These are phyloP conservation scores for Asterella californica DNA, from an alignment of 225 moss, liverwort and hornwort species.

Conservation along the genomic window DNA sequence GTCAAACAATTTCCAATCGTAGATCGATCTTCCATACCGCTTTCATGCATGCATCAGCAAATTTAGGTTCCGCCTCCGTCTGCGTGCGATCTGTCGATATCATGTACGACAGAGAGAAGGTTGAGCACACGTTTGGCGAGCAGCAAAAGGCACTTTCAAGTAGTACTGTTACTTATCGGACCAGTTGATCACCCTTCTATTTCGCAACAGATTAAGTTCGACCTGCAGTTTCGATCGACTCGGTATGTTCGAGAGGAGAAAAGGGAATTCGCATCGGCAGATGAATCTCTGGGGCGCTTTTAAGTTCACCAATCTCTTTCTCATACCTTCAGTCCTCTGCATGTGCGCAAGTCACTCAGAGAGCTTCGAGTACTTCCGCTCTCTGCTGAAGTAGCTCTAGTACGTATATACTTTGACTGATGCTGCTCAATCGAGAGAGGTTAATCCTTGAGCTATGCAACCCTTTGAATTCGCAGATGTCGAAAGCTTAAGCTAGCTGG, in stretches of 20 bases:
- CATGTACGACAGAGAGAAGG: not conserved
- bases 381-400: not conserved
- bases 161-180: not conserved
- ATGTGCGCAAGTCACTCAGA: not conserved
- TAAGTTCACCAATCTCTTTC: conserved; percentile 10
- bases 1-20: not conserved
- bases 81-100: not conserved
- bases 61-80: not conserved
- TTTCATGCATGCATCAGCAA: not conserved
- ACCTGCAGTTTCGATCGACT: not conserved
- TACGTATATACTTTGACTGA: conserved; percentile 2
- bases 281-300: not conserved
- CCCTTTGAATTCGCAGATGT: not conserved
- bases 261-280: not conserved
- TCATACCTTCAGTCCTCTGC: conserved; percentile 10
- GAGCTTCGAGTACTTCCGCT: conserved; percentile 7
- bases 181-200: not conserved
- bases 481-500: not conserved
- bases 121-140: conserved; percentile 9
- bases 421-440: not conserved
- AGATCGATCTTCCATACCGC: not conserved
- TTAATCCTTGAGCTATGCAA: not conserved
- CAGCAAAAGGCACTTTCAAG: conserved; percentile 5
- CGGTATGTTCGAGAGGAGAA: too few relatives aligned
- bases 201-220: not conserved